phyloP scores from a whole-genome alignment of 2,329 filamentous ascomycete genomes.

The Dryadomyces quercivorus region DNA sequence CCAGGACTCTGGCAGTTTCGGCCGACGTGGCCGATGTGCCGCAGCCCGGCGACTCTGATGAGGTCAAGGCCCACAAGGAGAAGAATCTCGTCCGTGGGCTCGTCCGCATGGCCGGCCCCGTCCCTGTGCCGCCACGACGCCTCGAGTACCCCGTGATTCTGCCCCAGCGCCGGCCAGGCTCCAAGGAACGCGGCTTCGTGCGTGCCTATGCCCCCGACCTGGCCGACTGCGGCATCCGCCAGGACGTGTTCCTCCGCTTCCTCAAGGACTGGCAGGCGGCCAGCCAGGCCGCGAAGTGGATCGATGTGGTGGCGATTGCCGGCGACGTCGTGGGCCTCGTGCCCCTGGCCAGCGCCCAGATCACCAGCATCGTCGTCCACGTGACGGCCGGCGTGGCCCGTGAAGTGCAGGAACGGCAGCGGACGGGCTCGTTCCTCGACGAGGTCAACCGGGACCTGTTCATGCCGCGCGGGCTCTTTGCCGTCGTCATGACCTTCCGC shows the following conservation, averaged over 20 bases:
- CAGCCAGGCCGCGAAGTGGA: slow-evolving; percentile 13
- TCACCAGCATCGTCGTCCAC: slow-evolving; percentile 14
- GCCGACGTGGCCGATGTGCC: not conserved
- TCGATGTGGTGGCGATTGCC: slow-evolving; percentile 14
- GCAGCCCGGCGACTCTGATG: slow-evolving; percentile 5
- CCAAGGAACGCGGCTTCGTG: slow-evolving; percentile 24
- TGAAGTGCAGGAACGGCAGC: slow-evolving; percentile 16
- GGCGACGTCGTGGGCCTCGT: slow-evolving; percentile 14
- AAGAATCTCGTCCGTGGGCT: slow-evolving; percentile 10
- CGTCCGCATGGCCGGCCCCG: slow-evolving; percentile 12
- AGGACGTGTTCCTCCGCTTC: slow-evolving; percentile 24
- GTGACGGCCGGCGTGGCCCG: slow-evolving; percentile 15
- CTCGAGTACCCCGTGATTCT: slow-evolving; percentile 24
- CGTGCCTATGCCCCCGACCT: slow-evolving; percentile 25
- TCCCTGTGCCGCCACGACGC: slow-evolving; percentile 6
- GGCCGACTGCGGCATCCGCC: slow-evolving; percentile 20
- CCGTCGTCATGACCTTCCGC: slow-evolving; percentile 17
- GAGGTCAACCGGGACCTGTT: slow-evolving; percentile 18
- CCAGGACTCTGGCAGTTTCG: not conserved
- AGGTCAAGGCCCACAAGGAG: slow-evolving; percentile 4
- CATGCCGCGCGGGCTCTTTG: slow-evolving; percentile 19
- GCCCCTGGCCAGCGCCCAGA: slow-evolving; percentile 20
- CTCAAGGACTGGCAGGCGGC: slow-evolving; percentile 19
- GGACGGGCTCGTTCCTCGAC: slow-evolving; percentile 17
- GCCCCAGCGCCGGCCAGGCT: slow-evolving; percentile 24